Evolutionary conservation across 768 basidiomycete genomes (phyloP), one percentile per base, ranked within the genome.

Genomic region (Kwoniella pini): DNA sequence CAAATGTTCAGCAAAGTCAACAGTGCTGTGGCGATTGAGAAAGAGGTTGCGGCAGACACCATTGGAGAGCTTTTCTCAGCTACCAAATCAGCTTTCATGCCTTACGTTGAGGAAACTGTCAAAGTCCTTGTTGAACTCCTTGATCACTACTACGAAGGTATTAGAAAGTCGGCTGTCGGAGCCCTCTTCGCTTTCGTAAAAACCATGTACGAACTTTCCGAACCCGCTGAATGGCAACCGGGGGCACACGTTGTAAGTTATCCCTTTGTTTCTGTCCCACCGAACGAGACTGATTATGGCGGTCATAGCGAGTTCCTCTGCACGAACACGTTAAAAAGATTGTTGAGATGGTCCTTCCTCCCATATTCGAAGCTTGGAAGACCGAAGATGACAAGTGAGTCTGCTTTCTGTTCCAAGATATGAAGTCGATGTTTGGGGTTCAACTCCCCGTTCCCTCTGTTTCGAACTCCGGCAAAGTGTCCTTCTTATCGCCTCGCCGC

Each of bases 31-130:
- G 94, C 94, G 42, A 92, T 98, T 57, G 96, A 99, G 83, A 99
- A 99, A 80, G 96, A 99, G 82, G 96, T 97, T 62, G 94, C 96
- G 21, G 91, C 92, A 24, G 94, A 98, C 76, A 91, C 94, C 4
- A 87, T 98, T 65, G 93, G 95, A 62, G 88, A 89, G 33, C 80
- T 99, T 63, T 98, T 98, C 76, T 82, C 85, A 28, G 84, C 89
- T 11, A 91, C 90, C 28, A 85, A 86, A 70, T 80, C 78, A 46
- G 87, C 90, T 71, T 98, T 95, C 86, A 82, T 97, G 69, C 91
- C 92, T 3, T 98, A 85, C 74, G 86, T 98, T 64, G 93, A 97
- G 80, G 81, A 83, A 64, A 87, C 84, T 69, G 86, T 89, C 45
- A 80, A 91, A 52, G 75, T 77, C 26, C 86, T 99, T 52, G 83